phyloP scores from a whole-genome alignment of 345 rosid genomes.

The Moringa oleifera region DNA sequence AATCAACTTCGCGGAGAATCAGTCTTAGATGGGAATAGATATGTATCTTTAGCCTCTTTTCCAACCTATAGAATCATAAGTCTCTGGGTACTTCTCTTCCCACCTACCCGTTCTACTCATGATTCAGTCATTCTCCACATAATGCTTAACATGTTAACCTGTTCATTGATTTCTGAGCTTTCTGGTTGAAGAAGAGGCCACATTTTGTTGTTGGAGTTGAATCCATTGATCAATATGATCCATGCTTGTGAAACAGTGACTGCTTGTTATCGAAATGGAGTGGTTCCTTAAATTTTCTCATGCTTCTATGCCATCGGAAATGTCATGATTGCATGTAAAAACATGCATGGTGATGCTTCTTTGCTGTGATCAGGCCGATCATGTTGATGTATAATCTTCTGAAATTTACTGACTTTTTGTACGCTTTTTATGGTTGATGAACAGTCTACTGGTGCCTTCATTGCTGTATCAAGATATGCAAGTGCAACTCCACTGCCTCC shows the following conservation, averaged over 20 bases:
- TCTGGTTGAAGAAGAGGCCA: too few relatives aligned
- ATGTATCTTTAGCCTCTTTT: too few relatives aligned
- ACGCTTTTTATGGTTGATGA: constrained; percentile 2
- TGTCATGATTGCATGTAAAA: neutral
- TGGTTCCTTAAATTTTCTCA: too few relatives aligned
- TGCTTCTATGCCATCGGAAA: neutral
- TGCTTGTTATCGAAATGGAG: too few relatives aligned
- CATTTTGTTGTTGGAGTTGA: neutral
- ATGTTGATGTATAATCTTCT: neutral
- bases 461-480: constrained; percentile 80
- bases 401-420: neutral
- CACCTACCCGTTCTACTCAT: constrained; percentile 2
- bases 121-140: too few relatives aligned
- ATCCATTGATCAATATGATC: neutral
- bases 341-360: neutral
- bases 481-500: constrained; percentile 94
- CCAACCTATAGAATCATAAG: too few relatives aligned
- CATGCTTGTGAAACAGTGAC: neutral
- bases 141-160: too few relatives aligned
- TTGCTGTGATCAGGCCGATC: constrained; percentile 2
- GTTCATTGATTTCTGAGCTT: too few relatives aligned
- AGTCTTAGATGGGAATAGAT: too few relatives aligned
- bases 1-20: too few relatives aligned
- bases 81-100: too few relatives aligned
- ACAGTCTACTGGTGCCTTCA: constrained; percentile 90